Evolutionary conservation across 2,329 filamentous ascomycete genomes (phyloP), one percentile per base, ranked within the genome.

Genomic region (Mollisiaceae sp.): DNA sequence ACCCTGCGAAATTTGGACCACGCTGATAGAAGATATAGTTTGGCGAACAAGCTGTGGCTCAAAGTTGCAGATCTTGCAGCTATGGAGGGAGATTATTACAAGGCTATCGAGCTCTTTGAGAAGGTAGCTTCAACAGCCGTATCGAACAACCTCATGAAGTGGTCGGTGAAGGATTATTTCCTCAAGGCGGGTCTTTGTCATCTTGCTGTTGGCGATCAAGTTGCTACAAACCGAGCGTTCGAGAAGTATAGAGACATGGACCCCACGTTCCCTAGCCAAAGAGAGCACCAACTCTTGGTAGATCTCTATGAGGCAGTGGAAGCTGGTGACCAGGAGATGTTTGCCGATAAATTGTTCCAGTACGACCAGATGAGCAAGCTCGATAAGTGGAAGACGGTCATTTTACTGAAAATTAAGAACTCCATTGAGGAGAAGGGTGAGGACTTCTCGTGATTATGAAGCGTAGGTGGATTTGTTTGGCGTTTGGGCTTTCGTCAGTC

Each of bases 301-400:
- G 93, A 97, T 77, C 82, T 98, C 43, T 82, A 87, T 38, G 88
- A 90, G 66, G 87, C 91, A 4, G 84, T 97, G 65, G 89, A 95
- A 75, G 85, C 87, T 38, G 89, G 89, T 63, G 92, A 96, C 74
- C 89, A 91, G 77, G 93, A 97, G 73, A 83, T 85, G 67, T 98
- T 97, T 75, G 87, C 90, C 24, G 92, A 97, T 75, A 93, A 94
- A 78, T 80, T 95, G 69, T 97, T 91, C 82, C 89, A 94, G 77
- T 98, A 88, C 76, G 93, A 97, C 78, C 92, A 96, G 81, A 84
- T 97, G 81, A 95, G 89, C 81, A 95, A 95, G 83, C 81, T 98
- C 75, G 94, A 97, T 77, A 95, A 94, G 82, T 98, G 94, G 94
- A 97, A 97, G 90, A 97, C 92, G 59, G 92, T 90, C 38, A 82